These are phyloP conservation scores for Phytophthora aleatoria DNA, from an alignment of 352 stramenopile genomes.

Conservation along the genomic window DNA sequence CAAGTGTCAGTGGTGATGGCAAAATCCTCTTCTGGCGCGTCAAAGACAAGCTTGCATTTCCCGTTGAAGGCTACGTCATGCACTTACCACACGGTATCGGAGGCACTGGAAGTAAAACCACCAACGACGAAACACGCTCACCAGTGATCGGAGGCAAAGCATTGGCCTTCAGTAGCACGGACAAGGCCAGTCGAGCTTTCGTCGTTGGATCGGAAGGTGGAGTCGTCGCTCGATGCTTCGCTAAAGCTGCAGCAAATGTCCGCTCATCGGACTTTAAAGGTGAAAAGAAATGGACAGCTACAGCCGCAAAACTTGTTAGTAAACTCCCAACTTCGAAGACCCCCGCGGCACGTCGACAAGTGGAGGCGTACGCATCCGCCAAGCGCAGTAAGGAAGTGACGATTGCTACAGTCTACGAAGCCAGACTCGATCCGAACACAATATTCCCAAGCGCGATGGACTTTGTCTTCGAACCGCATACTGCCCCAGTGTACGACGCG, in stretches of 20 bases:
- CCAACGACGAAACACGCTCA: conserved; percentile 7
- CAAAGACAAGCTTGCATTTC: conserved; percentile 86
- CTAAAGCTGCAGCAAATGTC: conserved; percentile 45
- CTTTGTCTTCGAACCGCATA: conserved; percentile 78
- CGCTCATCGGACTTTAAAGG: conserved; percentile 69
- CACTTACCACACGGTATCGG: conserved; percentile 38
- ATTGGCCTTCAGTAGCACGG: conserved; percentile 61
- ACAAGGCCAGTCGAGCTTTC: conserved; percentile 78
- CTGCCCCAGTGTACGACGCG: conserved; percentile 77
- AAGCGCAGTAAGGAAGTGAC: conserved; percentile 75
- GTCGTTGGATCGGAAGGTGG: conserved; percentile 80
- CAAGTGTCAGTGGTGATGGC: conserved; percentile 82
- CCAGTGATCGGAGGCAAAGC: conserved; percentile 67
- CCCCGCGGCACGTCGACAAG: conserved; percentile 59
- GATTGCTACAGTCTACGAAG: conserved; percentile 73
- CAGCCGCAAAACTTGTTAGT: conserved; percentile 62
- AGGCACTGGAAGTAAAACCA: conserved; percentile 11
- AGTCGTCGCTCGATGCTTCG: conserved; percentile 65
- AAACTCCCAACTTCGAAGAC: conserved; percentile 53
- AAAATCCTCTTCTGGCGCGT: conserved; percentile 89
- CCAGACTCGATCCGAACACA: conserved; percentile 59
- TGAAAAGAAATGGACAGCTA: conserved; percentile 82
- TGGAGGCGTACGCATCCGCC: conserved; percentile 65
- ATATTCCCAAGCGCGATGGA: conserved; percentile 75
- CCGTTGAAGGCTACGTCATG: conserved; percentile 88